These are phyloP conservation scores for Leptographium procerum DNA, from an alignment of 2,329 filamentous ascomycete species.

Conservation along the genomic window DNA sequence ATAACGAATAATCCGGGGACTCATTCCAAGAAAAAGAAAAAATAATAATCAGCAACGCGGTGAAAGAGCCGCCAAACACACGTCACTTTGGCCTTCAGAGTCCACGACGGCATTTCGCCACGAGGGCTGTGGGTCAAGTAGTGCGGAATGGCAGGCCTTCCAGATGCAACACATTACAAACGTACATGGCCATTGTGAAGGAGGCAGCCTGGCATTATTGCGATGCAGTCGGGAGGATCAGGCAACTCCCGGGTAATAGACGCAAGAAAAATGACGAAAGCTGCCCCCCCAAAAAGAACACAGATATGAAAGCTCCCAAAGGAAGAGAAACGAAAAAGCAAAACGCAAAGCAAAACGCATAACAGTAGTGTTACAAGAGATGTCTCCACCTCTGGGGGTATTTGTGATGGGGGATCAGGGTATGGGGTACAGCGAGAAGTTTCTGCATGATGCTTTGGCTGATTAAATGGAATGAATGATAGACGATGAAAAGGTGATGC, in stretches of 20 bases:
- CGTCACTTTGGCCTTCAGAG: not conserved
- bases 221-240: constrained; percentile 2
- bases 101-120: not conserved
- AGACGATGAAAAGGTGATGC: not conserved
- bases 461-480: not conserved
- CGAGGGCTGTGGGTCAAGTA: not conserved
- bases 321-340: not conserved
- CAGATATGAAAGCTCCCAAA: not conserved
- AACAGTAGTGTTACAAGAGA: constrained; percentile 4
- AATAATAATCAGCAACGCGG: not conserved
- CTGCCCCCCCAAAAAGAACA: not conserved
- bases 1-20: constrained; percentile 4
- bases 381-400: constrained; percentile 3
- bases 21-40: constrained; percentile 3
- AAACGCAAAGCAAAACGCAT: not conserved
- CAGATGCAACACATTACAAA: constrained; percentile 1
- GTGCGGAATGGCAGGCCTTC: not conserved
- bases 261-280: not conserved
- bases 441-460: not conserved
- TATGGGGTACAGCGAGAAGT: not conserved
- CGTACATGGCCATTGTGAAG: constrained; percentile 4
- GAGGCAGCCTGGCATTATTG: constrained; percentile 4
- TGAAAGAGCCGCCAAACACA: not conserved
- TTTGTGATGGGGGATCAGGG: constrained; percentile 1
- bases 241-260: not conserved